These are phyloP conservation scores for Colletotrichum sp. DNA, from an alignment of 2,329 filamentous ascomycete species.

Conservation along the genomic window DNA sequence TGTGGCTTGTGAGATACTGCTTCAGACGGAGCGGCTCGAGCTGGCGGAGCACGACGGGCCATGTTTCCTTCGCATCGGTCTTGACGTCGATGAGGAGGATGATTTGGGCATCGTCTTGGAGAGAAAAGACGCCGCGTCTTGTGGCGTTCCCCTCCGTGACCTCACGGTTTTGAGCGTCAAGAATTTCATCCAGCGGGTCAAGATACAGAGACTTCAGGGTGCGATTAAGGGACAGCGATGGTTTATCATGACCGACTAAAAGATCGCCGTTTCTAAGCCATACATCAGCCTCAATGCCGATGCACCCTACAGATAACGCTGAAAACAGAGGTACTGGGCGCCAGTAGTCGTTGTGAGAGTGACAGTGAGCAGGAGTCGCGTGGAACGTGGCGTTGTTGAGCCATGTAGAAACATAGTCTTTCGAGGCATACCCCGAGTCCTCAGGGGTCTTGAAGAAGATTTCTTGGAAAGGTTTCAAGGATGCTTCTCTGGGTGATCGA, in stretches of 20 bases:
- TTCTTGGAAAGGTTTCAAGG: neutral
- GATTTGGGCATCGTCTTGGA: constrained; percentile 34
- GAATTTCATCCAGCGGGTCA: constrained; percentile 63
- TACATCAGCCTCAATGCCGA: neutral
- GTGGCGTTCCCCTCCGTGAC: constrained; percentile 63
- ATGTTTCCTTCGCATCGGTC: constrained; percentile 55
- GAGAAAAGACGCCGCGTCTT: neutral
- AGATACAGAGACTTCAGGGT: constrained; percentile 68
- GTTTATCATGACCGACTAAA: constrained; percentile 68
- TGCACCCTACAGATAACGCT: neutral
- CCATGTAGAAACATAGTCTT: neutral
- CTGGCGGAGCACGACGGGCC: constrained; percentile 35
- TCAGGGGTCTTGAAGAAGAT: neutral
- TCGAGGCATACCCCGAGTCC: neutral
- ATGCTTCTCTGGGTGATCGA: neutral
- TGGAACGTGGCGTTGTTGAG: neutral
- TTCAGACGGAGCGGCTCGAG: neutral
- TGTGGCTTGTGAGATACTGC: neutral
- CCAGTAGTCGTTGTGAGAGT: constrained; percentile 1
- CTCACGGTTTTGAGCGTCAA: constrained; percentile 52
- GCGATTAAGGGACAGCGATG: constrained; percentile 56
- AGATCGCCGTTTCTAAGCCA: constrained; percentile 62
- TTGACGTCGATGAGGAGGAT: constrained; percentile 75
- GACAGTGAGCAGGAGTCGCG: neutral
- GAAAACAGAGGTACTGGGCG: neutral